Evolutionary conservation across 805 yeast genomes (phyloP), one percentile per base, ranked within the genome.

Genomic region (Barnettozyma sp.): DNA sequence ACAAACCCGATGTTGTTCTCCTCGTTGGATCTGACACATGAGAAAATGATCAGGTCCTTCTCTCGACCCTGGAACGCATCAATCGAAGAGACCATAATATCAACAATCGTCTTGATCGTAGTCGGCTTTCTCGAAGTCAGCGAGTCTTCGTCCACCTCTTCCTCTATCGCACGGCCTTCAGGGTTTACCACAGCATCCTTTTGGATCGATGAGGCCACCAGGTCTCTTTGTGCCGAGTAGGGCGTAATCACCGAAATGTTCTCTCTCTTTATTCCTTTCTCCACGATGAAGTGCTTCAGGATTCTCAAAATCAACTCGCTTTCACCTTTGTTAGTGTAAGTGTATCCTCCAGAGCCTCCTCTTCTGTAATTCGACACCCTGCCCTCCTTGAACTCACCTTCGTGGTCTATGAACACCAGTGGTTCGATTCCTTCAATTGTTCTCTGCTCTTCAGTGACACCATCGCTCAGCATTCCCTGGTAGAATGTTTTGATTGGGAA

Each of bases 61-160:
- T 84, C 95, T 46, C 92, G 67, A 16, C 95, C 94, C 58, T 84
- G 95, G 61, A 84, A 84, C 1, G 94, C 90, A 56, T 84, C 95
- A 12, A 84, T 79, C 1, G 84, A 58, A n/a, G 71, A 65, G 46
- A 73, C 60, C 59, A 69, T 61, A 10, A 70, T 53, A 7, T 67
- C 70, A 39, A 66, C 62, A 24, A 71, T 52, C 13, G 60, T 58
- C 36, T 60, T 59, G 17, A 45, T 41, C 1, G 46, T 44, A 0
- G 50, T 39, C 26, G 48, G 46, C 29, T 39, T 44, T 22, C 29
- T 39, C 15, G 30, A 29, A 1, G 42, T 37, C 10, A 42, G 30
- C 0, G 49, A 41, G 34, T 78, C 84, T 36, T 77, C 72, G 49
- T 80, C 87, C 18, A 70, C 63, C 36, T 73, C 77, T 28, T 68